Conservation (phyloP, 1,284 basidiomycete genomes). For the Cronartium quercuum region DNA sequence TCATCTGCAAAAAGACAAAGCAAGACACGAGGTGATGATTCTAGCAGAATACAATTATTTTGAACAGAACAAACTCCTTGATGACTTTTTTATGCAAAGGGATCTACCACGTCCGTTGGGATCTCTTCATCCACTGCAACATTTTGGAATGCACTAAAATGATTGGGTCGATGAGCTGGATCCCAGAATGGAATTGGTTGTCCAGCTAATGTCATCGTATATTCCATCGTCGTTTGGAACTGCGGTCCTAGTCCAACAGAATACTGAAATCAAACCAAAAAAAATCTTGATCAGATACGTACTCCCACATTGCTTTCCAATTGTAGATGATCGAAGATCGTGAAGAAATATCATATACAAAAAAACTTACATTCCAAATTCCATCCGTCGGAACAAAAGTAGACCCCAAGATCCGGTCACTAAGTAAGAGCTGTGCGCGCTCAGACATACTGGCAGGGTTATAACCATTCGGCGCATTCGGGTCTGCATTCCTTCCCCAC, state of each 20-base stretch:
- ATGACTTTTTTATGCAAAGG: slow-evolving; percentile 43
- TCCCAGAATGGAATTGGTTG: slow-evolving; percentile 93
- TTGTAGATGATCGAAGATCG: slow-evolving; percentile 85
- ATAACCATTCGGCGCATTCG: slow-evolving; percentile 59
- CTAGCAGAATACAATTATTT: no score
- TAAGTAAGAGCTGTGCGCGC: slow-evolving; percentile 85
- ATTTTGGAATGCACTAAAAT: slow-evolving; percentile 48
- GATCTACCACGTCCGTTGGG: slow-evolving; percentile 46
- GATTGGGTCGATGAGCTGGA: slow-evolving; percentile 71
- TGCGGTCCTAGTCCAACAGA: slow-evolving; percentile 67
- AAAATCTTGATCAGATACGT: slow-evolving; percentile 80
- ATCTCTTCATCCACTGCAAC: slow-evolving; percentile 40
- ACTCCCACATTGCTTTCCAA: no score
- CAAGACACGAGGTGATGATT: no score
- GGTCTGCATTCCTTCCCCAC: slow-evolving; percentile 76
- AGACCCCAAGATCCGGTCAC: slow-evolving; percentile 59
- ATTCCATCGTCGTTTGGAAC: slow-evolving; percentile 78
- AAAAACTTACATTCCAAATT: slow-evolving; percentile 54
- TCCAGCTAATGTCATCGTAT: slow-evolving; percentile 73
- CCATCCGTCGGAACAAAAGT: slow-evolving; percentile 45
- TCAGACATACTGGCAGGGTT: slow-evolving; percentile 91
- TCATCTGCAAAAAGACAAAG: no score
- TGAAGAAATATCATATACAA: slow-evolving; percentile 39
- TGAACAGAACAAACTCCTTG: no score
- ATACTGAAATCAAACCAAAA: slow-evolving; percentile 69